A percentile compares a stretch with the other conserved stretches of the same genome.
phyloP scores from a whole-genome alignment of 371 early-diverging fungal genomes.

The Globomyces sp. region DNA sequence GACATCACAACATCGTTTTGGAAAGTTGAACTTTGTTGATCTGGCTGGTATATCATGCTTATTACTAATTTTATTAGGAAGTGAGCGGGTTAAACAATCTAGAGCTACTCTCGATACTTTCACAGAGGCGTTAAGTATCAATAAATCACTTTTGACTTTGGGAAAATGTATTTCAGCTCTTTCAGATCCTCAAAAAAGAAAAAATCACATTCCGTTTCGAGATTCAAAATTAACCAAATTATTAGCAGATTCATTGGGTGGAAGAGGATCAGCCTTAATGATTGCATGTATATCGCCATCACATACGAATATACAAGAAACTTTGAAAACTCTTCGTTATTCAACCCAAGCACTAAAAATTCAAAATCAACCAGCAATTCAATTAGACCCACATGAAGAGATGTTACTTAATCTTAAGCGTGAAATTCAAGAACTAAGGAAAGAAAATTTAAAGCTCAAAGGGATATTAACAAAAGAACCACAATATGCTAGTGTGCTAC shows the following conservation, averaged over 20 bases:
- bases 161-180: slow-evolving; percentile 57
- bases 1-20: slow-evolving; percentile 41
- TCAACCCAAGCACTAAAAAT: slow-evolving; percentile 80
- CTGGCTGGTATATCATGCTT: slow-evolving; percentile 83
- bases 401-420: slow-evolving; percentile 28
- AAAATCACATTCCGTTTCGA: slow-evolving; percentile 85
- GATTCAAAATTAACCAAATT: slow-evolving; percentile 97
- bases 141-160: slow-evolving; percentile 92
- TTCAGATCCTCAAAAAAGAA: slow-evolving; percentile 25
- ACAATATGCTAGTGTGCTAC: background rate
- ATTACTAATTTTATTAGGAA: slow-evolving; percentile 24
- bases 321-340: slow-evolving; percentile 92
- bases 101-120: slow-evolving; percentile 88
- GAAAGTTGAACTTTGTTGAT: slow-evolving; percentile 99
- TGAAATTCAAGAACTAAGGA: background rate
- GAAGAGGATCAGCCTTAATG: slow-evolving; percentile 84
- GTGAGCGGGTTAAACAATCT: slow-evolving; percentile 77
- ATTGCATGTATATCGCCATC: slow-evolving; percentile 86
- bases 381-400: slow-evolving; percentile 35
- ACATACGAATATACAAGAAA: slow-evolving; percentile 74
- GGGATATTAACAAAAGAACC: background rate
- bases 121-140: slow-evolving; percentile 66
- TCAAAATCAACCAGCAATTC: slow-evolving; percentile 67
- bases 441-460: slow-evolving; percentile 3
- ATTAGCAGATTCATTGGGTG: slow-evolving; percentile 94